Base-by-base conservation (phyloP, 208 protist species). In the Trypanosoma boissoni region DNA sequence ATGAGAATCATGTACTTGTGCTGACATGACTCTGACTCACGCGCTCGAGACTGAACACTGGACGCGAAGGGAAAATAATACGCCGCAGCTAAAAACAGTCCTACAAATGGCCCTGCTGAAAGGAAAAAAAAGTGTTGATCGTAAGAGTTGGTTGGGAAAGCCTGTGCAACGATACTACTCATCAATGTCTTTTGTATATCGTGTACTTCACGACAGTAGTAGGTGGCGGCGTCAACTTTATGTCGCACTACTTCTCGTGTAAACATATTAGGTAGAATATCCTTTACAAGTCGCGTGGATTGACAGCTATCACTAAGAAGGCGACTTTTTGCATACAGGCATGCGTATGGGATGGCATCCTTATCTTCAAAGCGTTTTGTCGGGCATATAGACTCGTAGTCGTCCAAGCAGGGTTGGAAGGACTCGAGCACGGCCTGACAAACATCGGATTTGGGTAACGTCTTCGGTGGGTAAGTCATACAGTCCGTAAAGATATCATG, bases 1-100 rank as follows among this genome's bases (percentile, higher is more conserved):
- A 74, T 75, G 43, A 78, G 39, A 32, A 76, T 58, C 60, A 78
- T 68, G 23, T 55, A 64, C 54, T 59, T 56, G 14, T 55, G 4
- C 32, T 70, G 41, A 36, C 48, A 53, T 9, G 44, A 24, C 32
- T 73, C 67, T 9, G 58, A 55, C 23, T 78, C 72, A 41, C 24
- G 20, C 9, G 62, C 75, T 31, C 83, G 45, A 20, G 45, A 51
- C 21, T 32, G 42, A n/a, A 68, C 48, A 32, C 26, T 53, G 14
- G 23, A 14, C 9, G 53, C 46, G 46, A 76, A 63, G 20, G 70
- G 70, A 54, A 66, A 72, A 20, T 72, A 60, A 52, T 57, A 76
- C 16, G 65, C 53, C 27, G 64, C n/a, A 3, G 64, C 31, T 9
- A 76, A 0, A 16, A 67, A n/a, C 26, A 76, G 52, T n/a, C 57